Base-by-base conservation (phyloP, 1,139 yeast genomes). In the Yamadazyma friedrichii region DNA sequence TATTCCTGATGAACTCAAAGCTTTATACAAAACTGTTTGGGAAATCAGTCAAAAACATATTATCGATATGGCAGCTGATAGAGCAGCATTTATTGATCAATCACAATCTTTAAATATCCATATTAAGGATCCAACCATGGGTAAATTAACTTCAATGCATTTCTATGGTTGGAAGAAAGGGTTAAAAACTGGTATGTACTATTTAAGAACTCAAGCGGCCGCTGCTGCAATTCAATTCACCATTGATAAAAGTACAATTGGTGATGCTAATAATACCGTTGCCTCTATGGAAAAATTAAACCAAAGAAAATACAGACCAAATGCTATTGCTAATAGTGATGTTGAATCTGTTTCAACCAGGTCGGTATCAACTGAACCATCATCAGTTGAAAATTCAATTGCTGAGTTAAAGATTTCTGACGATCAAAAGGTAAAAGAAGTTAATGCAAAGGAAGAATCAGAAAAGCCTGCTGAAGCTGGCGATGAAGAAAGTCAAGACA, bases 81-180 rank as follows among this genome's bases (percentile, higher is more conserved):
- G 84, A 63, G 80, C 80, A 35, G 76, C 78, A 24, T 78, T 70
- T 53, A 70, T 78, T 53, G 82, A 78, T 56, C 84, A 78, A 59
- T 78, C 81, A 40, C 83, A 78, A 58, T 74, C 80, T 33, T 69
- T 78, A 70, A 78, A 78, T 54, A 74, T 78, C 48, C 78, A 76
- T 51, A 65, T 78, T 49, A 67, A 68, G 50, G 71, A 68, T 46
- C 82, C 83, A 45, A 76, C 82, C 2, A 71, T 77, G 68, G 78
- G 80, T 52, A 77, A 76, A 52, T 64, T 78, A 55, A 78, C 83
- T 29, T 71, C 79, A 29, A 75, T 77, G 73, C 84, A 78, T 54
- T 78, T 78, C 61, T 77, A 77, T 49, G 80, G 80, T 29, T 78
- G 84, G 84, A 74, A 77, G 64, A 76, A 74, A 55, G 84, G 84